phyloP scores from a whole-genome alignment of 768 basidiomycete species.

The Trametes cingulata region DNA sequence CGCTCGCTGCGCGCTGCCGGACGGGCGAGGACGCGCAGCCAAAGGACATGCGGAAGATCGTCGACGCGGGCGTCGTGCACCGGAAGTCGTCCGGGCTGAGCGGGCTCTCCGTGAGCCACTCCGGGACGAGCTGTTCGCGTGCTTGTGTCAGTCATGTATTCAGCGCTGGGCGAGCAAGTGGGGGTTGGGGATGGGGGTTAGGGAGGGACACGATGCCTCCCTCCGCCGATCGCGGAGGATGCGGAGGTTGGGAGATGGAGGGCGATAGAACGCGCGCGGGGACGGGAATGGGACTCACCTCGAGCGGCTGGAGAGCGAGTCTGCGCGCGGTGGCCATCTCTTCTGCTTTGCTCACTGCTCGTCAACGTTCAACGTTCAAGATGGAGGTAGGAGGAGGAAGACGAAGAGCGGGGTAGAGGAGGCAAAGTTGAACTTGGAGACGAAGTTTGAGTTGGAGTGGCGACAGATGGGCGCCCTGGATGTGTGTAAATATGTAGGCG shows the following conservation, averaged over 20 bases:
- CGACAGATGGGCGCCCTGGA: neutral
- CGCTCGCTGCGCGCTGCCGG: neutral
- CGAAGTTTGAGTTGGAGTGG: neutral
- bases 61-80: slow-evolving; percentile 14
- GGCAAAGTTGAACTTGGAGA: neutral
- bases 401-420: neutral
- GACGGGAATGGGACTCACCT: slow-evolving; percentile 1
- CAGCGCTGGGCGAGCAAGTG: too few relatives aligned
- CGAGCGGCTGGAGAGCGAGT: slow-evolving; percentile 1
- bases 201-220: too few relatives aligned
- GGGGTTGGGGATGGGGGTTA: too few relatives aligned
- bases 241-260: neutral
- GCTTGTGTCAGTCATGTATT: neutral
- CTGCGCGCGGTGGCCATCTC: neutral
- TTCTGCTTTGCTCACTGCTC: too few relatives aligned
- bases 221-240: neutral
- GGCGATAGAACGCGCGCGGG: neutral
- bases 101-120: slow-evolving; percentile 25
- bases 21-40: neutral
- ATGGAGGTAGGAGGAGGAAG: neutral
- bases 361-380: neutral
- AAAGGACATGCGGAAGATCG: slow-evolving; percentile 18
- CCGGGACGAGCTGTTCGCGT: slow-evolving; percentile 14
- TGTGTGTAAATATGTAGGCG: neutral
- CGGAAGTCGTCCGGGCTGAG: slow-evolving; percentile 23